These are phyloP conservation scores for Aspergillus costaricaensis DNA, from an alignment of 2,329 filamentous ascomycete genomes.

Conservation along the genomic window DNA sequence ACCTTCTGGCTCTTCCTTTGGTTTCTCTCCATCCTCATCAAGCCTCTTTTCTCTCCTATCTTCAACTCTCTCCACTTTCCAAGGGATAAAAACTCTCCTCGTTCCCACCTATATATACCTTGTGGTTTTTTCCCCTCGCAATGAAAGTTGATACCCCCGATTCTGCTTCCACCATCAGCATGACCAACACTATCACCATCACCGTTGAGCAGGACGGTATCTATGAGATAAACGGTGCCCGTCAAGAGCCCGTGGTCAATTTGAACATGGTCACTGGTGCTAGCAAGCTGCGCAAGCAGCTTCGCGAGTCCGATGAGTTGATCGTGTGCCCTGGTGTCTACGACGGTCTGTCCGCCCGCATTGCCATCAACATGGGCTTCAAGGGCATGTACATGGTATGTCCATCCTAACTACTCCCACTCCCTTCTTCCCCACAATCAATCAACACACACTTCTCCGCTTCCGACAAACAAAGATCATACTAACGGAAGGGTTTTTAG, in stretches of 20 bases:
- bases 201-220: slow-evolving; percentile 36
- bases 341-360: slow-evolving; percentile 66
- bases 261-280: slow-evolving; percentile 32
- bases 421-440: neutral
- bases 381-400: slow-evolving; percentile 67
- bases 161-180: slow-evolving; percentile 16
- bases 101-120: too few species aligned
- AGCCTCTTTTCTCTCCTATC: neutral
- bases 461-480: too few species aligned
- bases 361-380: slow-evolving; percentile 64
- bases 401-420: too few species aligned
- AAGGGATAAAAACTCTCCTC: too few species aligned
- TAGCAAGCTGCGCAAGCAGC: slow-evolving; percentile 32
- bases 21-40: neutral
- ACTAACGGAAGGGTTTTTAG: slow-evolving; percentile 33
- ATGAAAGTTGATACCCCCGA: slow-evolving; percentile 18
- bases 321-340: slow-evolving; percentile 67
- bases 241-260: slow-evolving; percentile 31
- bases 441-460: too few species aligned
- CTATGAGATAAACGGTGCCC: slow-evolving; percentile 34
- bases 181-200: slow-evolving; percentile 35
- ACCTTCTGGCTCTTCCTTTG: neutral
- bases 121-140: neutral
- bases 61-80: neutral
- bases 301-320: slow-evolving; percentile 31